Evolutionary conservation across 2,329 filamentous ascomycete species (phyloP).

Genomic region (Blumeria graminis): DNA sequence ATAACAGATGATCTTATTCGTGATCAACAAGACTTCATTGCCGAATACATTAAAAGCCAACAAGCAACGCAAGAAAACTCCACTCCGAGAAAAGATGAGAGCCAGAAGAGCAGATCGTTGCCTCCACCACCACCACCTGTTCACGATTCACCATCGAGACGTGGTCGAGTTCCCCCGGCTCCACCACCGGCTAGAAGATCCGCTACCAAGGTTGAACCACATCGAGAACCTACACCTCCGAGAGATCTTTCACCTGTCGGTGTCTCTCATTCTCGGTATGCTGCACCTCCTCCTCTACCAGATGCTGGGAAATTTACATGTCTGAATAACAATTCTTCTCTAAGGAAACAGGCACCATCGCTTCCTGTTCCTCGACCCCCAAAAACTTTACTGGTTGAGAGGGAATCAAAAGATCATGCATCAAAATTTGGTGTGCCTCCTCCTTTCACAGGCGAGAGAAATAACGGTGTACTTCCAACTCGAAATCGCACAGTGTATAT

Average conservation of each 20-base stretch:
- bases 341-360: conserved; percentile 17
- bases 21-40: conserved; percentile 44
- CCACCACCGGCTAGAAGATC: conserved; percentile 37
- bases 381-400: conserved; percentile 47
- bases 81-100: conserved; percentile 19
- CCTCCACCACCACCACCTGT: conserved; percentile 36
- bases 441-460: conserved; percentile 44
- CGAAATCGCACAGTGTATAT: conserved; percentile 40
- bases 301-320: conserved; percentile 75
- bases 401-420: conserved; percentile 20
- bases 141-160: conserved; percentile 10
- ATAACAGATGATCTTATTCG: conserved; percentile 42
- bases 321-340: conserved; percentile 21
- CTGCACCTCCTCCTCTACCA: conserved; percentile 65
- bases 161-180: conserved; percentile 21
- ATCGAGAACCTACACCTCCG: conserved; percentile 31
- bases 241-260: conserved; percentile 44
- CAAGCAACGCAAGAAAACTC: conserved; percentile 22
- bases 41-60: conserved; percentile 36
- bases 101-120: conserved; percentile 26
- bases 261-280: conserved; percentile 33
- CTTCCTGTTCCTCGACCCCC: conserved; percentile 44
- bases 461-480: conserved; percentile 45
- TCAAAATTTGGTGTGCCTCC: conserved; percentile 57
- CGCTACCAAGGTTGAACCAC: conserved; percentile 24